These are phyloP conservation scores for Sungouiella thailandica DNA, from an alignment of 805 yeast species.

Conservation along the genomic window DNA sequence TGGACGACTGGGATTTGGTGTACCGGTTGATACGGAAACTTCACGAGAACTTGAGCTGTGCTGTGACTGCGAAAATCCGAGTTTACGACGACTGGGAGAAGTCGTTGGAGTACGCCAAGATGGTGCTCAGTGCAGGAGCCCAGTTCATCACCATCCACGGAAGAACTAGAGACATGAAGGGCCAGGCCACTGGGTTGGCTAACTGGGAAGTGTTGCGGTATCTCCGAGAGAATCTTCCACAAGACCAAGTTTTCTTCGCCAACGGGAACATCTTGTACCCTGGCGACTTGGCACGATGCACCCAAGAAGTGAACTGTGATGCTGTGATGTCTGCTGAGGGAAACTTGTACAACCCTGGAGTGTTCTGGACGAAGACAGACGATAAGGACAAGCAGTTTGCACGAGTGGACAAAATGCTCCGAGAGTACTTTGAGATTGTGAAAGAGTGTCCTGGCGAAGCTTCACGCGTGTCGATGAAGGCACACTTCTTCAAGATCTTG, in stretches of 20 bases:
- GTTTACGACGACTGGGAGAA: slow-evolving; percentile 82
- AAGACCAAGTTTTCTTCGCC: slow-evolving; percentile 82
- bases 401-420: slow-evolving; percentile 72
- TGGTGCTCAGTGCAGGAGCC: slow-evolving; percentile 91
- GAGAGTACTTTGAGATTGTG: slow-evolving; percentile 88
- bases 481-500: slow-evolving; percentile 84
- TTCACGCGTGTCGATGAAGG: slow-evolving; percentile 77
- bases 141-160: slow-evolving; percentile 95
- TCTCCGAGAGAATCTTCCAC: slow-evolving; percentile 70
- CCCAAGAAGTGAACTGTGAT: slow-evolving; percentile 63
- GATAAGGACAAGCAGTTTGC: slow-evolving; percentile 69
- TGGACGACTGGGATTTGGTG: slow-evolving; percentile 95
- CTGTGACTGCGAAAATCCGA: slow-evolving; percentile 94
- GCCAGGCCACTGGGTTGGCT: slow-evolving; percentile 92
- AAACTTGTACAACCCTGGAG: slow-evolving; percentile 87
- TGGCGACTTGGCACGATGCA: slow-evolving; percentile 71
- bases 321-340: slow-evolving; percentile 99
- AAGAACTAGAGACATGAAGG: slow-evolving; percentile 95
- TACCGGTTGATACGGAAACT: slow-evolving; percentile 64
- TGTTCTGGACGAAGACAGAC: slow-evolving; percentile 55
- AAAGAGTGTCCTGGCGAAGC: slow-evolving; percentile 60
- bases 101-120: slow-evolving; percentile 78
- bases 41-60: slow-evolving; percentile 70
- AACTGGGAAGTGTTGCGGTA: slow-evolving; percentile 81
- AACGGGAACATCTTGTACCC: slow-evolving; percentile 94